Base-by-base conservation (phyloP, 1,284 basidiomycete species). In the Moesziomyces sp. region DNA sequence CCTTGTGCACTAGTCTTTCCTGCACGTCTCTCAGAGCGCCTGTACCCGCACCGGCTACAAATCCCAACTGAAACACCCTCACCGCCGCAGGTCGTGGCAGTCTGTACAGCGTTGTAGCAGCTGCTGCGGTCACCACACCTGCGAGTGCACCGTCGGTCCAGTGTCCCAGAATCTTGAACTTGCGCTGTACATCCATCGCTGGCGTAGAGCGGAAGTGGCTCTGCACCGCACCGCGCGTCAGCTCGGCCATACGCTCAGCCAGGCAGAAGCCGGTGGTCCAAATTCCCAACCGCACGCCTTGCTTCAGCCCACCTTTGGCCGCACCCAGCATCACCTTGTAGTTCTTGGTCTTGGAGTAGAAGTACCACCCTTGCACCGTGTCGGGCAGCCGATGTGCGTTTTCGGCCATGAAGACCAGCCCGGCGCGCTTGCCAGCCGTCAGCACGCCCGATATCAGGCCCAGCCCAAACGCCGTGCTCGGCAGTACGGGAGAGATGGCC, bases 311-410 rank as follows among this genome's bases (percentile, higher is more conserved):
- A 11, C 74, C 78, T 21, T 71, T 71, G 6, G 72, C 61, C 1
- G 76, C 82, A 6, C 76, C 74, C 9, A 82, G 56, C 44, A 83
- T 52, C 50, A 83, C 77, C 47, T 69, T 73, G 67, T 83, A 83
- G 58, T 83, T 81, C 42, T 83, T 84, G 14, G 82, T 84, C 73
- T 84, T 84, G 51, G 80, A 80, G 69, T 84, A 84, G 52, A 84
- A 84, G 66, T 82, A 84, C 82, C 82, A 84, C 7, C 82, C 82
- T 38, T 84, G 82, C 10, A 83, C 81, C 14, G 82, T 84, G 40
- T 77, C 74, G 3, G 82, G 82, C 21, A 74, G 55, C 3, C 81
- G 66, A 42, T 84, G 82, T 3, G 82, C 81, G 61, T 84, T 84
- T 54, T 84, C 82, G 0, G 82, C 82, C 68, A 84, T 78, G 38